Evolutionary conservation across 306 rosid species (phyloP), one percentile per base, ranked within the genome.

Genomic region (Glycine latifolia): DNA sequence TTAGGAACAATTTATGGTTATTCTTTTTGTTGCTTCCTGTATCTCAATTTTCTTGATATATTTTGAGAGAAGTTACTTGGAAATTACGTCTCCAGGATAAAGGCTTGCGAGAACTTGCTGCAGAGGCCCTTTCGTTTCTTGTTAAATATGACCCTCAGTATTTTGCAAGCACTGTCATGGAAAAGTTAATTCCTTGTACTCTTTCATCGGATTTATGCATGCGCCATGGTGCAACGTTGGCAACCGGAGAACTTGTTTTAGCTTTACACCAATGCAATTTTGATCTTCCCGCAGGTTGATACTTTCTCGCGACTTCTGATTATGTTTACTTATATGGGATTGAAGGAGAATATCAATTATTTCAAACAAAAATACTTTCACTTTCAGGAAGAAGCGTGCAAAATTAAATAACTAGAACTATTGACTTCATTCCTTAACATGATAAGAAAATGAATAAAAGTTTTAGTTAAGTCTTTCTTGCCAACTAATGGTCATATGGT

Each of bases 161-260:
- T 87, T 91, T 93, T 86, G 87, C 90, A 8, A 86, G 81, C 80
- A 82, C 67, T 62, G 89, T 87, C 76, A 17, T 93, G 89, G 96
- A 91, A 78, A 92, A 89, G 83, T 77, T 90, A 85, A 89, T 93
- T 82, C 94, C 98, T 54, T 88, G 89, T 73, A 95, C 99, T 41
- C 97, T 93, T 79, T 93, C 98, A 73, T 82, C 99, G 78, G 99
- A 95, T 85, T 81, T 95, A 83, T 91, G 99, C 93, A 91, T 83
- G 96, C 97, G 98, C 74, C 98, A 93, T 87, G 99, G 99, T 71
- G 91, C 98, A 52, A 95, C 97, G 0, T 76, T 91, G 85, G 98
- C 99, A 66, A 76, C 85, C 15, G 98, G 97, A 63, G 96, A 93
- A 87, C 89, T 93, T 78, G 96, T 89, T 88, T 86, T 89, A 33